phyloP scores from a whole-genome alignment of 192 early-diverging fungal genomes.

The Coemansia sp. region DNA sequence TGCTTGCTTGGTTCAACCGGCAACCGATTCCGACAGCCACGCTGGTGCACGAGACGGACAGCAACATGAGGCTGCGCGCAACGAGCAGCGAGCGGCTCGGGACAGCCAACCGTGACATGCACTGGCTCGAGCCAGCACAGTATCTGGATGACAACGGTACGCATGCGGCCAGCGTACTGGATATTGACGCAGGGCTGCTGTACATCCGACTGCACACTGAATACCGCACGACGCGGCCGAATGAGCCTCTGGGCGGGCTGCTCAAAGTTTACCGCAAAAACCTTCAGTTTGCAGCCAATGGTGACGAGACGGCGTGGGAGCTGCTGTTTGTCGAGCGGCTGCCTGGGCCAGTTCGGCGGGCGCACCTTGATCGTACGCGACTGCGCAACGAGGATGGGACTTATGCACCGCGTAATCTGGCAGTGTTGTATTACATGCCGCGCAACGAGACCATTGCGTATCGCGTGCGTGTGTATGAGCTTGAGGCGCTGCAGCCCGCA shows the following conservation, averaged over 20 bases:
- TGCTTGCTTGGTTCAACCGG: constrained; percentile 50
- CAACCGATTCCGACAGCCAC: constrained; percentile 50
- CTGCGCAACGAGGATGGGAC: constrained; percentile 28
- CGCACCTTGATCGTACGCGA: constrained; percentile 45
- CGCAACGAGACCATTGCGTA: constrained; percentile 31
- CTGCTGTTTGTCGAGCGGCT: constrained; percentile 48
- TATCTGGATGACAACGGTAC: constrained; percentile 11
- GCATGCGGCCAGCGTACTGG: constrained; percentile 18
- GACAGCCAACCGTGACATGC: constrained; percentile 27
- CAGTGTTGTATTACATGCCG: constrained; percentile 42
- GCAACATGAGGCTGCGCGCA: constrained; percentile 18
- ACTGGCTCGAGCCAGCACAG: constrained; percentile 42
- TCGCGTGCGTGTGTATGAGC: constrained; percentile 37
- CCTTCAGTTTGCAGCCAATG: constrained; percentile 19
- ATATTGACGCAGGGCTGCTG: constrained; percentile 34
- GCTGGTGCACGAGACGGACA: constrained; percentile 43
- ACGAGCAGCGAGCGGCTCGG: constrained; percentile 25
- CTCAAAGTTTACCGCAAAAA: constrained; percentile 46
- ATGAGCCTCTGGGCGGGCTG: constrained; percentile 38
- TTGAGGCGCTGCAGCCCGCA: constrained; percentile 30
- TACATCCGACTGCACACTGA: constrained; percentile 47
- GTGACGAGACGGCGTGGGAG: constrained; percentile 34
- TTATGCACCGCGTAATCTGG: constrained; percentile 36
- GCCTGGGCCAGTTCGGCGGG: constrained; percentile 37
- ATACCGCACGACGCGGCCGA: constrained; percentile 26